phyloP scores from a whole-genome alignment of 306 rosid species.

The Corylus heterophylla region DNA sequence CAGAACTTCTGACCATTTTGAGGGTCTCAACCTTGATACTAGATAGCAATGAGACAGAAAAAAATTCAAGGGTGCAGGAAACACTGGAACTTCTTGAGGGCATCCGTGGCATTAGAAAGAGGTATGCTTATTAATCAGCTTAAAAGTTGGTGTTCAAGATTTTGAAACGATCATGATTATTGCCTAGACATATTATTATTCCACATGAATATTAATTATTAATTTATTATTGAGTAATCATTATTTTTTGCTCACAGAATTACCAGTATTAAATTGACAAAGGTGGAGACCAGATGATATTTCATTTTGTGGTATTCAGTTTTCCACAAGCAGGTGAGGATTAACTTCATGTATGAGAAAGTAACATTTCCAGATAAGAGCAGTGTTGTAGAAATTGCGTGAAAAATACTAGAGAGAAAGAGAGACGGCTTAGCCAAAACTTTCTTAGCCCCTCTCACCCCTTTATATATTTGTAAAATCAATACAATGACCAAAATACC shows the following conservation, averaged over 20 bases:
- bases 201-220: not conserved
- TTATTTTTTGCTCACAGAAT: constrained; percentile 44
- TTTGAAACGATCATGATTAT: constrained; percentile 3
- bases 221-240: constrained; percentile 2
- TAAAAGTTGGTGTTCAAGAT: constrained; percentile 16
- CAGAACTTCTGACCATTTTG: constrained; percentile 62
- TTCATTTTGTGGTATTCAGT: constrained; percentile 22
- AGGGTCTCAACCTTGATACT: constrained; percentile 63
- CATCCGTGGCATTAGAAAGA: constrained; percentile 58
- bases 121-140: constrained; percentile 43
- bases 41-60: constrained; percentile 54
- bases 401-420: no score
- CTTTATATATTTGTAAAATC: no score
- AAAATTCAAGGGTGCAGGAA: constrained; percentile 66
- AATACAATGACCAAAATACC: no score
- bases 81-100: constrained; percentile 70
- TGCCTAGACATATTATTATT: not conserved
- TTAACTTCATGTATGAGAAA: not conserved
- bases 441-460: no score
- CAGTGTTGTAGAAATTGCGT: not conserved
- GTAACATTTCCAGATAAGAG: not conserved
- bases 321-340: constrained; percentile 39
- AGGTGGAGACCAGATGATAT: constrained; percentile 42
- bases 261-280: constrained; percentile 40
- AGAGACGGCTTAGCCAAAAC: no score